Base-by-base conservation (phyloP, 2,329 filamentous ascomycete genomes). In the Ophiocordyceps unilateralis region DNA sequence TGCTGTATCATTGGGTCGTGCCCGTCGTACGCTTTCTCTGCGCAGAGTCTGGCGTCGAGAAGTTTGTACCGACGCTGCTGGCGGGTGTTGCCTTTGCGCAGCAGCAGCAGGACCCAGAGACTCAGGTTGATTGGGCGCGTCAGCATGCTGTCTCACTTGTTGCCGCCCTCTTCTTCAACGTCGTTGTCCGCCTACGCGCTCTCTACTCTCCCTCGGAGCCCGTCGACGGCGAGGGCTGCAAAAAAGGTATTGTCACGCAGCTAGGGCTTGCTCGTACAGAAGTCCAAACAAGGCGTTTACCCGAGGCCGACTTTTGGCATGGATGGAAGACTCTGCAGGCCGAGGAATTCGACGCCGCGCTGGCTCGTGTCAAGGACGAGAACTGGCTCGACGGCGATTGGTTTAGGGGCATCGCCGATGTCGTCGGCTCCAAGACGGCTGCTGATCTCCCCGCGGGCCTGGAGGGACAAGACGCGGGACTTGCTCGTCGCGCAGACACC, bases 41-140 rank as follows among this genome's bases (percentile, higher is more conserved):
- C 56, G 69, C 68, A 34, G 68, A 72, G 21, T 67, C 85, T 10
- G 67, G 69, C 1, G 74, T 77, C 1, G 68, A 72, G 7, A 68
- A 66, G 4, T 70, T 87, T 3, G 76, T 75, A 1, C 81, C 82
- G 0, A 83, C 86, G 43, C 72, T 93, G 0, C 74, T 84, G 41
- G 80, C 83, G 0, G 86, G 83, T 1, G 69, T 87, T 42, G 80
- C 81, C 65, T 61, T 65, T 17, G 69, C 75, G 17, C 32, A 36
- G 32, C 32, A n/a, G 32, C 32, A 36, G 32, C 56, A 53, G 22
- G 59, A 57, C 32, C n/a, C n/a, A n/a, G 65, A 65, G 42, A n/a
- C n/a, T n/a, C 56, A 67, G 44, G 65, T 76, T 48, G 60, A 64
- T 44, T 70, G 69, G 71, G 55, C 69, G 7, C 54, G 64, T 40